Percentiles rank a stretch among this genome's conserved stretches.
phyloP scores from a whole-genome alignment of 345 rosid species.

The Laguncularia racemosa region DNA sequence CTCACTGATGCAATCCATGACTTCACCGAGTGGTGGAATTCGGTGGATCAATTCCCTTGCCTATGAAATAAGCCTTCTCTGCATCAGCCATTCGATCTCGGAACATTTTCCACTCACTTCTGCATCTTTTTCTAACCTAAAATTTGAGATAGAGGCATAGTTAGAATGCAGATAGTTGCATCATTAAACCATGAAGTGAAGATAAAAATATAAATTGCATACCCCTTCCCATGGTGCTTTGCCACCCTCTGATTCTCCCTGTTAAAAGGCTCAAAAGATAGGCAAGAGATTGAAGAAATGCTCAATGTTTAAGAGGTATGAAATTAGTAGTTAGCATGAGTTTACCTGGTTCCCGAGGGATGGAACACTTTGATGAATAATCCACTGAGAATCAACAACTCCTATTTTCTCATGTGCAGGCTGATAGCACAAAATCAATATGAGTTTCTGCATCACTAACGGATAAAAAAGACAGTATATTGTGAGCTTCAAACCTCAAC shows the following conservation, averaged over 20 bases:
- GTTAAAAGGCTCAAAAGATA: constrained; percentile 3
- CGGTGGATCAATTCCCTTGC: constrained; percentile 22
- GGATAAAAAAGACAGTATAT: background rate
- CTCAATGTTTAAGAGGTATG: background rate
- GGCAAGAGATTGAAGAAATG: too few species aligned
- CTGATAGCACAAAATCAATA: constrained; percentile 17
- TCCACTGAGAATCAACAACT: constrained; percentile 56
- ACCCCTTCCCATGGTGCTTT: constrained; percentile 70
- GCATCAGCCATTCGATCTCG: constrained; percentile 53
- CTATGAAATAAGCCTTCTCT: constrained; percentile 49
- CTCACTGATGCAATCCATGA: background rate
- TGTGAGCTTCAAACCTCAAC: constrained; percentile 27
- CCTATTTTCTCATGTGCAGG: constrained; percentile 70
- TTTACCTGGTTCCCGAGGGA: constrained; percentile 55
- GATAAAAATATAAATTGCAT: constrained; percentile 3
- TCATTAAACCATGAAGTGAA: background rate
- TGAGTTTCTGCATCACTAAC: background rate
- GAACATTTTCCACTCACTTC: constrained; percentile 76
- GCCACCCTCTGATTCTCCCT: constrained; percentile 43
- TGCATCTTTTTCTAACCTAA: constrained; percentile 86
- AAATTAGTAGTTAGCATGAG: background rate
- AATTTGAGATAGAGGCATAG: background rate
- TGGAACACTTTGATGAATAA: constrained; percentile 49
- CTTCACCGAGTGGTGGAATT: constrained; percentile 17
- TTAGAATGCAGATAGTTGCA: background rate